Evolutionary conservation across 768 basidiomycete genomes (phyloP).

Genomic region (Phylloporus arenicola): DNA sequence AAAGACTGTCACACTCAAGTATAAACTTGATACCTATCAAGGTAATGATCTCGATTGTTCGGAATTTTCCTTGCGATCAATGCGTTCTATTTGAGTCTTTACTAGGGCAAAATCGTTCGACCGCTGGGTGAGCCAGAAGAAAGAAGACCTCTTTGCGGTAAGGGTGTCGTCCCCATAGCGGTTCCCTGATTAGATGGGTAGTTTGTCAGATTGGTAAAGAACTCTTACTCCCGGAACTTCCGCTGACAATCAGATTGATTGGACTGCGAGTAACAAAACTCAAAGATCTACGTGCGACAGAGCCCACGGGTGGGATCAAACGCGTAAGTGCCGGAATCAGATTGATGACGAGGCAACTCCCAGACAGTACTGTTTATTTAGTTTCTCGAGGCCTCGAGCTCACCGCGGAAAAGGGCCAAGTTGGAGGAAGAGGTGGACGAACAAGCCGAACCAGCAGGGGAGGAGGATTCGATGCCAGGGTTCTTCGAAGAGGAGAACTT

Average conservation of each 20-base stretch:
- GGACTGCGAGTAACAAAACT: conserved; percentile 86
- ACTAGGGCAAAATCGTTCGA: conserved; percentile 79
- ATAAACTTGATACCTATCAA: conserved; percentile 88
- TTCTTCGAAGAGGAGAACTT: conserved; percentile 45
- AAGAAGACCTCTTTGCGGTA: conserved; percentile 74
- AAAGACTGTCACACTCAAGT: conserved; percentile 86
- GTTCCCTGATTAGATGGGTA: conserved; percentile 4
- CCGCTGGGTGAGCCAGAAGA: conserved; percentile 66
- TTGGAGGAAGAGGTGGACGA: conserved; percentile 13
- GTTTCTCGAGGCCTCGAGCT: conserved; percentile 51
- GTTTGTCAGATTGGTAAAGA: conserved; percentile 66
- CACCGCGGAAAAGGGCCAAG: conserved; percentile 40
- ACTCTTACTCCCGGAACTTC: conserved; percentile 74
- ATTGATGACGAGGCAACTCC: neutral
- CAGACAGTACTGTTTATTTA: conserved; percentile 18
- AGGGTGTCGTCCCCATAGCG: conserved; percentile 18
- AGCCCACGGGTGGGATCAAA: conserved; percentile 57
- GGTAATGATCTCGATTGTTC: conserved; percentile 34
- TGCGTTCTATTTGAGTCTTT: conserved; percentile 43
- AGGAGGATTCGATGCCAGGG: conserved; percentile 44
- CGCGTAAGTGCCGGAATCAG: conserved; percentile 43
- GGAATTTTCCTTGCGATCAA: conserved; percentile 2
- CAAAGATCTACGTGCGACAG: conserved; percentile 63
- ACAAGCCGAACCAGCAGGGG: conserved; percentile 17
- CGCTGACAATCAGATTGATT: conserved; percentile 75